Percentiles rank a stretch among this genome's conserved stretches.
These are phyloP conservation scores for Limnanthes douglasii DNA, from an alignment of 345 rosid genomes.

Conservation along the genomic window DNA sequence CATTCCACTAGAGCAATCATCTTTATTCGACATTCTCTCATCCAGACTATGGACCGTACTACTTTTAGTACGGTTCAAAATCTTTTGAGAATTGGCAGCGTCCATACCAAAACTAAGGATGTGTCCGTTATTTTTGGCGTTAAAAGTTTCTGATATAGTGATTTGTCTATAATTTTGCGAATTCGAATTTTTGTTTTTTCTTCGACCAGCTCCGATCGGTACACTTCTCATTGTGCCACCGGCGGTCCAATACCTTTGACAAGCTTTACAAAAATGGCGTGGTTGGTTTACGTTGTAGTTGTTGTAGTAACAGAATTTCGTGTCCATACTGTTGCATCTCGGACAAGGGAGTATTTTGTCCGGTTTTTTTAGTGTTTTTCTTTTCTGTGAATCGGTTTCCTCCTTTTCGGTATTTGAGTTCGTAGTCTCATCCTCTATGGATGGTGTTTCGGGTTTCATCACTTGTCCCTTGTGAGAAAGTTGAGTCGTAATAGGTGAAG, in stretches of 20 bases:
- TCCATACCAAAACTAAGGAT: conserved; percentile 57
- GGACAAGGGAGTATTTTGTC: conserved; percentile 87
- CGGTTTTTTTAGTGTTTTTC: conserved; percentile 70
- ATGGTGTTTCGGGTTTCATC: conserved; percentile 26
- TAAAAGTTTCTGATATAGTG: conserved; percentile 60
- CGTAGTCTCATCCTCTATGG: conserved; percentile 30
- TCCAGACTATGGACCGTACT: conserved; percentile 17
- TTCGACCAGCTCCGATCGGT: conserved; percentile 81
- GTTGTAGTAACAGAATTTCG: conserved; percentile 88
- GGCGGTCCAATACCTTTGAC: conserved; percentile 94
- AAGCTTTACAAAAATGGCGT: conserved; percentile 85
- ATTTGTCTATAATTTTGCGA: conserved; percentile 51
- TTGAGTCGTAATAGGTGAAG: too few species aligned
- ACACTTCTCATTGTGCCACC: conserved; percentile 94
- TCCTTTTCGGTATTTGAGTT: conserved; percentile 21
- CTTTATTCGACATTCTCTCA: conserved; percentile 34
- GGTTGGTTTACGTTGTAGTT: conserved; percentile 91
- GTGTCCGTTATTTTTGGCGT: conserved; percentile 38
- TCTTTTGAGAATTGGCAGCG: conserved; percentile 27
- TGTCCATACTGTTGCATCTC: conserved; percentile 80
- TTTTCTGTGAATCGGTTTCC: conserved; percentile 22
- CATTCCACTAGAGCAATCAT: conserved; percentile 32
- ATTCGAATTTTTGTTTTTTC: conserved; percentile 71
- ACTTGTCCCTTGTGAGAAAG: conserved; percentile 10
- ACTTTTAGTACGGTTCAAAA: conserved; percentile 22